Evolutionary conservation across 805 yeast genomes (phyloP).

Genomic region (Kodamaea fukazawae): DNA sequence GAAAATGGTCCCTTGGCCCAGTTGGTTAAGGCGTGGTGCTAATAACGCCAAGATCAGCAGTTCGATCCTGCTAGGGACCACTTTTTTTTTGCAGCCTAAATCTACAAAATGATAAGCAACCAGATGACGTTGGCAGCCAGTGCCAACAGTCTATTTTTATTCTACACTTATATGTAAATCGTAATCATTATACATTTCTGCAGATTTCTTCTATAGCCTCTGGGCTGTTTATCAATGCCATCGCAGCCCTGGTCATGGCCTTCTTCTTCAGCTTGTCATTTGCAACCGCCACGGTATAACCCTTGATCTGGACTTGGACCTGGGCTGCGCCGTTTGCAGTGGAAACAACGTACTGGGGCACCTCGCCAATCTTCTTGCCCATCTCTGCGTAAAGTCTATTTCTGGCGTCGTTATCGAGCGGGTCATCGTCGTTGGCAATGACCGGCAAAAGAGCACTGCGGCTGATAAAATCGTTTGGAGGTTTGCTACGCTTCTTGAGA

Average conservation of each 20-base stretch:
- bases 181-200: constrained; percentile 6
- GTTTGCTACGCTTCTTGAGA: constrained; percentile 41
- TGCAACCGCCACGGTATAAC: constrained; percentile 29
- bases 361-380: constrained; percentile 32
- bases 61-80: constrained; percentile 40
- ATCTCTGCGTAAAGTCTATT: constrained; percentile 39
- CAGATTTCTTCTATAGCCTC: constrained; percentile 16
- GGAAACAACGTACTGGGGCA: constrained; percentile 31
- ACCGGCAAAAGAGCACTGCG: constrained; percentile 25
- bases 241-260: constrained; percentile 42
- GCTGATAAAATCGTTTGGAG: constrained; percentile 12
- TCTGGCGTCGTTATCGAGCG: constrained; percentile 34
- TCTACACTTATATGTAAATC: too few relatives aligned
- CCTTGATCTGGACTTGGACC: constrained; percentile 28
- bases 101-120: too few relatives aligned
- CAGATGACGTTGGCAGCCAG: too few relatives aligned
- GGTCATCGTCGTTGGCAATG: constrained; percentile 22
- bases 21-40: constrained; percentile 61
- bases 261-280: constrained; percentile 36
- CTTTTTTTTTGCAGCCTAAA: constrained; percentile 10
- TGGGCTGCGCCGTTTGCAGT: constrained; percentile 8
- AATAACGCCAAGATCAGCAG: constrained; percentile 50
- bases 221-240: constrained; percentile 29
- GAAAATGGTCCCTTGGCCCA: constrained; percentile 49
- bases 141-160: too few relatives aligned